Evolutionary conservation across 345 rosid species (phyloP), one percentile per base, ranked within the genome.

Genomic region (Punica granatum): DNA sequence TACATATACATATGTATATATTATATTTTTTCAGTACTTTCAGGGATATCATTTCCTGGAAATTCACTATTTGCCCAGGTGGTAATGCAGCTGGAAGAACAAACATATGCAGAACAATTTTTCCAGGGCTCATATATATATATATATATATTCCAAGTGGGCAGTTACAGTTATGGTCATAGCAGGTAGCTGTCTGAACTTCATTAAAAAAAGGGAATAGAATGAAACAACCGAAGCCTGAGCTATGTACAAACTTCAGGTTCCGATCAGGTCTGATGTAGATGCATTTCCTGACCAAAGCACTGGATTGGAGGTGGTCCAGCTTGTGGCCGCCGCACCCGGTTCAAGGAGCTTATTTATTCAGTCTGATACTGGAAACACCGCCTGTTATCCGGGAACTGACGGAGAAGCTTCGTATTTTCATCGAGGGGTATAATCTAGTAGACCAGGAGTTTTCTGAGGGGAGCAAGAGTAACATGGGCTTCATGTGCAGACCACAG

Each of bases 381-480:
- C 41, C 11, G 41, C 41, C 41, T 11, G 41, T 5, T 5, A 37
- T 37, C 11, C 11, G 41, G 5, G 41, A 37, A 5, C 11, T 5
- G 41, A 37, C 41, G 41, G 11, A 37, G 41, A 15, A 18, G 18
- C 16, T 18, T 18, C 37, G 9, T 1, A 23, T 59, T 70, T 63
- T 73, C 25, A 1, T 1, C n/a, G 53, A 3, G 4, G 32, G 0
- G 60, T 11, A 37, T 37, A 37, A 11, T 37, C 11, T 37, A 11
- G 1, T 26, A 26, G 60, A 13, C 31, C 60, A 77, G 75, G 69
- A 66, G 51, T 63, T 32, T 53, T 44, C 68, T 37, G 66, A 39
- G 66, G 78, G 71, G 86, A 78, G 82, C 71, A 77, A 79, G 75
- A 74, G 92, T 87, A 85, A 87, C 92, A 78, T 87, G 92, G 92